Evolutionary conservation across 495 filamentous ascomycete species (phyloP).

Genomic region (Aspergillus mulundensis): DNA sequence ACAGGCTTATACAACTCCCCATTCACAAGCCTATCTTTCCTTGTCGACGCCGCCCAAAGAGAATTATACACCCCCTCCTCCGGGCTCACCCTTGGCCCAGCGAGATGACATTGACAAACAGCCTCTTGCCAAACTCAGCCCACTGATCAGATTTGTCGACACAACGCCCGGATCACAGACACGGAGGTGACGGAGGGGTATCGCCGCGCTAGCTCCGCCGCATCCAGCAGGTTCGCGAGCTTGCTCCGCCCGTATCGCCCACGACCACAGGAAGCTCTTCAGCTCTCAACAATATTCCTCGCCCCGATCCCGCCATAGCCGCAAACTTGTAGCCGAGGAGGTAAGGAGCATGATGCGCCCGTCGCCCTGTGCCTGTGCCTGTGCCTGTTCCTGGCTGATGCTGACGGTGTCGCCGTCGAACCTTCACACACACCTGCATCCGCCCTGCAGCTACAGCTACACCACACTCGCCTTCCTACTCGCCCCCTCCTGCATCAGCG

Average conservation of each 20-base stretch:
- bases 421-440: background rate
- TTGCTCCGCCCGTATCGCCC: slow-evolving; percentile 59
- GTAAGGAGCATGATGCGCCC: too few relatives aligned
- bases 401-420: slow-evolving; percentile 17
- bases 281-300: slow-evolving; percentile 1
- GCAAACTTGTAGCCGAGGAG: background rate
- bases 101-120: slow-evolving; percentile 13
- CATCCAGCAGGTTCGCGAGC: slow-evolving; percentile 63
- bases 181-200: slow-evolving; percentile 43
- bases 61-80: slow-evolving; percentile 50
- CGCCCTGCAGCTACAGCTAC: background rate
- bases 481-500: slow-evolving; percentile 35
- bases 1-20: slow-evolving; percentile 52
- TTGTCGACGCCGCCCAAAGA: slow-evolving; percentile 48
- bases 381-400: background rate
- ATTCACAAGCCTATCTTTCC: slow-evolving; percentile 24
- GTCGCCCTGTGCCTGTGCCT: too few relatives aligned
- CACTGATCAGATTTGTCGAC: slow-evolving; percentile 23
- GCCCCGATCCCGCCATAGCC: slow-evolving; percentile 13
- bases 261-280: slow-evolving; percentile 21
- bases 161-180: slow-evolving; percentile 43
- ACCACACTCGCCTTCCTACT: background rate
- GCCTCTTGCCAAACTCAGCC: slow-evolving; percentile 12
- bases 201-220: slow-evolving; percentile 47
- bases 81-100: slow-evolving; percentile 9